Base-by-base conservation (phyloP, 2,329 filamentous ascomycete species). In the Zalaria obscura region DNA sequence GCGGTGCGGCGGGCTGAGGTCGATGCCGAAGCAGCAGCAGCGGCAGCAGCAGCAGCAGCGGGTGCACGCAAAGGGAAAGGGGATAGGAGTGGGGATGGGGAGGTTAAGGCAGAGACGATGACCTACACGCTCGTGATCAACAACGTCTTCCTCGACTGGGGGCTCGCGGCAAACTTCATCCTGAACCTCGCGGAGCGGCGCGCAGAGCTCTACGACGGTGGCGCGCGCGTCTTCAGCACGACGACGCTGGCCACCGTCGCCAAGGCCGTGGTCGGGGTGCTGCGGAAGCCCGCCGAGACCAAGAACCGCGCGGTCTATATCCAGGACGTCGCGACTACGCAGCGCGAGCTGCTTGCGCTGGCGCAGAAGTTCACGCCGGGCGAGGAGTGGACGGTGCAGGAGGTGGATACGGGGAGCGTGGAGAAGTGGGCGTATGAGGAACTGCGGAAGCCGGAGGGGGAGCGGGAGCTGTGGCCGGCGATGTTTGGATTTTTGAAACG, bases 251-350 rank as follows among this genome's bases (percentile, higher is more conserved):
- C 56, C 4, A 64, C 69, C 11, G 65, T 80, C 35, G 74, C 67
- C 4, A 58, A 64, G 36, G 68, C 73, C 0, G 64, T 78, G 0
- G 66, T 66, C 5, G 63, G 66, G 4, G 59, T 75, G 25, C 55
- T 80, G 10, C 51, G 61, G 60, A 50, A 65, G 57, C 64, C 68
- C 0, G 62, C 66, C 2, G 58, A 66, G 43, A 78, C 74, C 0
- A 67, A 64, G 31, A 80, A 81, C 54, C 64, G 70, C 45, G 73
- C 76, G 53, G 55, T 82, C 27, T 67, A 66, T 39, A 59, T 80
- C 10, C 68, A 73, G 3, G 76, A 70, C 0, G 74, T 78, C 48
- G 68, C 68, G 27, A 67, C 70, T 0, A 69, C 70, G 1, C 76
- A 80, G 56, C 72, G 72, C 11, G 65, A 80, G 47, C 56, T 83